These are phyloP conservation scores for Thelonectria discophora DNA, from an alignment of 2,329 filamentous ascomycete genomes.

Conservation along the genomic window DNA sequence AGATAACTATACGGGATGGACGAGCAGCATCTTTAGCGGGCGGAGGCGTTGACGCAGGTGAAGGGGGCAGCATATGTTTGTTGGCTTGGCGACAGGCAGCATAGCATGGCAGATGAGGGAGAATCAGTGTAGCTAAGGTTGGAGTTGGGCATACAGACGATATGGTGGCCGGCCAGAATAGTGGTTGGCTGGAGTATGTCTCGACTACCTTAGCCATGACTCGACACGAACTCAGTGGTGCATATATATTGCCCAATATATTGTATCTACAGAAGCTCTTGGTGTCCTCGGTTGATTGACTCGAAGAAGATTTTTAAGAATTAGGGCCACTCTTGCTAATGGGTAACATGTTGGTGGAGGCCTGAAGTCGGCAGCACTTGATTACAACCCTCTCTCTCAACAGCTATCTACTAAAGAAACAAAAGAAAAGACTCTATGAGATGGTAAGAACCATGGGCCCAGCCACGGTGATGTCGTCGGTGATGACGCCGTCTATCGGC, in stretches of 20 bases:
- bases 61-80: slow-evolving; percentile 5
- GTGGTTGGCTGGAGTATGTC: slow-evolving; percentile 15
- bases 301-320: not conserved
- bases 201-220: slow-evolving; percentile 14
- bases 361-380: not conserved
- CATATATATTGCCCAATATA: not conserved
- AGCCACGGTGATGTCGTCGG: slow-evolving; percentile 71
- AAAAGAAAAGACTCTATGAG: slow-evolving; percentile 46
- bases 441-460: slow-evolving; percentile 68
- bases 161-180: slow-evolving; percentile 14
- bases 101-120: not conserved
- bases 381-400: not conserved
- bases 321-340: not conserved
- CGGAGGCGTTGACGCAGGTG: not conserved
- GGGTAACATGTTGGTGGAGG: not conserved
- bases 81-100: not conserved
- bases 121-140: slow-evolving; percentile 14
- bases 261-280: not conserved
- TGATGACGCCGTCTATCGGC: slow-evolving; percentile 61
- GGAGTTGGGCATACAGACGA: slow-evolving; percentile 17
- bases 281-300: not conserved
- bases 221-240: slow-evolving; percentile 2
- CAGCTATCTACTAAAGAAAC: not conserved
- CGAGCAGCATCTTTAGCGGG: not conserved
- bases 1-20: slow-evolving; percentile 5